Conservation (phyloP, 129 eudicot genomes). For the Flaveria linearis region DNA sequence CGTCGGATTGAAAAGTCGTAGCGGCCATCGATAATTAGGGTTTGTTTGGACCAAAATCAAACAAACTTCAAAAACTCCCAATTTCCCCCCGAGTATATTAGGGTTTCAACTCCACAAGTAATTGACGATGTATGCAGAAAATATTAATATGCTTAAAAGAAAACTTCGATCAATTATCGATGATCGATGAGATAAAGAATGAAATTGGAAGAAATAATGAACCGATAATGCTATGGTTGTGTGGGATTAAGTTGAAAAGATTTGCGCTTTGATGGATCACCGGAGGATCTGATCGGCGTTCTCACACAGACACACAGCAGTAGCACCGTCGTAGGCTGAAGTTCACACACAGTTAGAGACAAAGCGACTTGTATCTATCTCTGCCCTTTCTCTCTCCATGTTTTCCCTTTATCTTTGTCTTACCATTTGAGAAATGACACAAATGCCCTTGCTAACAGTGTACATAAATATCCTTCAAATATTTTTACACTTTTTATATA, state of each 20-base stretch:
- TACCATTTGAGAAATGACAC: not conserved
- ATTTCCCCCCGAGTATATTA: constrained; percentile 4
- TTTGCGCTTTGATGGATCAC: constrained; percentile 14
- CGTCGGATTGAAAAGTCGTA: constrained; percentile 31
- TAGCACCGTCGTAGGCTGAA: constrained; percentile 30
- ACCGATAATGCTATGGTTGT: constrained; percentile 21
- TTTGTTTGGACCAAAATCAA: constrained; percentile 33
- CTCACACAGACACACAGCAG: not conserved
- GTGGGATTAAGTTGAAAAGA: not conserved
- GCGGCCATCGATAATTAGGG: constrained; percentile 39
- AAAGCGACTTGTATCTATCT: constrained; percentile 32
- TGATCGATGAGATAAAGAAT: constrained; percentile 28
- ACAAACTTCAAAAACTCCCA: not conserved
- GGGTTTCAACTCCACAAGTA: constrained; percentile 22
- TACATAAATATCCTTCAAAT: too few species aligned
- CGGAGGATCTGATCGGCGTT: constrained; percentile 26
- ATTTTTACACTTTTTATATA: too few species aligned
- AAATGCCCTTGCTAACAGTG: constrained; percentile 10
- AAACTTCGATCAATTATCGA: not conserved
- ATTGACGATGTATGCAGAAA: not conserved
- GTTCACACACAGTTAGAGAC: constrained; percentile 26
- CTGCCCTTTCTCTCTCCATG: constrained; percentile 25
- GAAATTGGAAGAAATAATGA: constrained; percentile 8
- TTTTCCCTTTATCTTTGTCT: constrained; percentile 12
- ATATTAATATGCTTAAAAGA: not conserved